phyloP scores from a whole-genome alignment of 805 yeast genomes.

The Metschnikowia colocasiae region DNA sequence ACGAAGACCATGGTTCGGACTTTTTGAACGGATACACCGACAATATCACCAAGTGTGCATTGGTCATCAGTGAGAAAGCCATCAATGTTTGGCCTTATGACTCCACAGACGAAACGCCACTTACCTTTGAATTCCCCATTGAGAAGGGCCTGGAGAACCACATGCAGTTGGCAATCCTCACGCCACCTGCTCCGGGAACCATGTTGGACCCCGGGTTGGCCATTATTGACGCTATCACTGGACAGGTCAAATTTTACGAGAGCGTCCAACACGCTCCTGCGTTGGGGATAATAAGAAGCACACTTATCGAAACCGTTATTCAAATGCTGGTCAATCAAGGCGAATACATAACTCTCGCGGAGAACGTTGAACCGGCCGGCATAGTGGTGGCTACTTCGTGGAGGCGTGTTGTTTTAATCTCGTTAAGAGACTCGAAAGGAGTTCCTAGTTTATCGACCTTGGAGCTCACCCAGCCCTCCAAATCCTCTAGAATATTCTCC shows the following conservation, averaged over 20 bases:
- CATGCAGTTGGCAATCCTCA: constrained; percentile 53
- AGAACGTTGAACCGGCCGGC: constrained; percentile 72
- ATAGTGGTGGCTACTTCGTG: constrained; percentile 64
- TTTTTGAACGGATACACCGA: constrained; percentile 45
- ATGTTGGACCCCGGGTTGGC: constrained; percentile 64
- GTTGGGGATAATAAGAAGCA: constrained; percentile 50
- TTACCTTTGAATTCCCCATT: constrained; percentile 51
- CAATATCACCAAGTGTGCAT: constrained; percentile 44
- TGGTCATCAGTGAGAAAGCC: constrained; percentile 46
- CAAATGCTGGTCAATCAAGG: constrained; percentile 30
- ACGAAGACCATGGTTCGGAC: constrained; percentile 19
- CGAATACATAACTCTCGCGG: constrained; percentile 58
- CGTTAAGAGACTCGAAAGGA: constrained; percentile 66
- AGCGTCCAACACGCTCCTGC: constrained; percentile 70
- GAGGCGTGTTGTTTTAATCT: constrained; percentile 60
- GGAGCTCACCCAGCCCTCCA: constrained; percentile 23
- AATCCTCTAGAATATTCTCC: constrained; percentile 10
- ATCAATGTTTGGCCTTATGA: constrained; percentile 67
- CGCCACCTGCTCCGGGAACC: constrained; percentile 53
- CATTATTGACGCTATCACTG: constrained; percentile 55
- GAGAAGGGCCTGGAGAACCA: constrained; percentile 17
- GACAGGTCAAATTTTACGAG: constrained; percentile 66
- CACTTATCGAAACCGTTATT: constrained; percentile 40
- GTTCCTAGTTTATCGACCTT: constrained; percentile 44
- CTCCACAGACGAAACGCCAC: constrained; percentile 58